Base-by-base conservation (phyloP, 2,329 filamentous ascomycete genomes). In the Aspergillus sp. region DNA sequence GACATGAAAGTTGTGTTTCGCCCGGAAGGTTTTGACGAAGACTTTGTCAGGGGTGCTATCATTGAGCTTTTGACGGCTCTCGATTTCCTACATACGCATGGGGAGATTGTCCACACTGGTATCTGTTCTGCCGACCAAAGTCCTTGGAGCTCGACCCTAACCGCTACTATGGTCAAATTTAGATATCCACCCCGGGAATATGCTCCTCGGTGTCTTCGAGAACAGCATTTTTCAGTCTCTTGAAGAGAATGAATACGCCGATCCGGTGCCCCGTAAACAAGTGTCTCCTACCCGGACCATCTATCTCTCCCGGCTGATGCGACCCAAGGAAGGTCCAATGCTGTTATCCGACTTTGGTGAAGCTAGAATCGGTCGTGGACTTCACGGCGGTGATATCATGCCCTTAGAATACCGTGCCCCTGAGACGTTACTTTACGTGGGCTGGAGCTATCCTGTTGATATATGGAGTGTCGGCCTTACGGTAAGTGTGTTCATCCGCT, bases 211-310 rank as follows among this genome's bases (percentile, higher is more conserved):
- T 2, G 49, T 64, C 19, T 57, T 61, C 9, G 67, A 74, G 43
- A 59, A 64, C 6, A 53, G 55, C 9, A 25, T 68, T 4, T 47
- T 74, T 2, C 38, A 47, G 41, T 44, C 45, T 0, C 63, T 73
- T 16, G 66, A 70, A 52, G 52, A 66, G 32, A 58, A 47, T 3
- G 70, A 73, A 52, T 56, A 55, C 16, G 52, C 25, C 11, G 54
- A 49, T 54, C 70, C 55, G 46, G 60, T 63, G 2, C 67, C 74
- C 3, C 64, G 76, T 4, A 80, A 80, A 50, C 42, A 61, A 14
- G 38, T 74, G 1, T 59, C 56, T 7, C 63, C 65, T 19, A 57
- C 57, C n/a, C 53, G 64, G n/a, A 73, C 70, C 11, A 60, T 70
- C 17, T 62, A 69, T 54, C 62, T 53, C 49, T 69, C 58, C 58